Base-by-base conservation (phyloP, 768 basidiomycete genomes). In the Kwoniella sp. region DNA sequence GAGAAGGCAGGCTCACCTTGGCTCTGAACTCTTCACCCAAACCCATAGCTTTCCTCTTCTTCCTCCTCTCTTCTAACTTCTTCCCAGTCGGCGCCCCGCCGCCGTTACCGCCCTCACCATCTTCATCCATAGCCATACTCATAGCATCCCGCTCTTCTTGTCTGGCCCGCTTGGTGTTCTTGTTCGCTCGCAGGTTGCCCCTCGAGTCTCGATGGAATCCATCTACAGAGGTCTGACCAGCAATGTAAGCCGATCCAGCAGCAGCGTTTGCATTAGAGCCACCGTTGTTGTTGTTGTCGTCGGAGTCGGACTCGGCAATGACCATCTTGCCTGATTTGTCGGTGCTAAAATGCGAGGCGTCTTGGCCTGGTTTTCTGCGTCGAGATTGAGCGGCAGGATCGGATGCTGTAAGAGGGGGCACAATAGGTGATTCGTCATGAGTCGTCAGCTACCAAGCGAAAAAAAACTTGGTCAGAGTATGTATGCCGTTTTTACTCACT, bases 11-110 rank as follows among this genome's bases (percentile, higher is more conserved):
- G n/a, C 87, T 60, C 69, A 92, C 94, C 87, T 93, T 98, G 29
- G 96, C 91, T 79, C 90, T 94, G 84, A 96, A 98, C 79, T 98
- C 93, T 15, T 87, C 86, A 13, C 96, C 96, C 54, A 85, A 85
- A 81, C 78, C 84, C 52, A 79, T 82, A 5, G 71, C 70, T 55
- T 78, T 76, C 81, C 83, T 85, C 80, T 82, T 86, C 49, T 75
- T 83, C 80, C 84, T 74, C 72, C 77, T 76, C 71, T 84, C 83
- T 48, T 59, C 52, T 72, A 81, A 85, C 83, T 82, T 85, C 8
- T 70, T 63, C 1, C 36, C 65, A 15, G 47, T 55, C 6, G 51
- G 24, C 37, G 37, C 44, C 27, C 60, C 55, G 10, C 30, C 63
- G 54, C 67, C 64, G 22, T 68, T 55, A 24, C 55, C 69, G 36